Evolutionary conservation across 1,139 yeast genomes (phyloP).

Genomic region (Taphrina sp.): DNA sequence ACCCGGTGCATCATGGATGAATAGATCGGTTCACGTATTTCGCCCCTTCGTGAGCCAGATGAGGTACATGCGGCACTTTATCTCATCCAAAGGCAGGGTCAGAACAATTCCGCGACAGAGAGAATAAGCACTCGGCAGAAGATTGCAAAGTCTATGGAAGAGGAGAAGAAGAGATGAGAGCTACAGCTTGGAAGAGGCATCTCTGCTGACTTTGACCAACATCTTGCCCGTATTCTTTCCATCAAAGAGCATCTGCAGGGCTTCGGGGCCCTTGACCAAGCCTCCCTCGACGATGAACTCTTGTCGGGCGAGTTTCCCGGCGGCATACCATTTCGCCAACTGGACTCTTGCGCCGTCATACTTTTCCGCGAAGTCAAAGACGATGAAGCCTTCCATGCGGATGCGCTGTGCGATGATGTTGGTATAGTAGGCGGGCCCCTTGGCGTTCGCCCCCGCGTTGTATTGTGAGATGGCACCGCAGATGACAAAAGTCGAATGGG

Average conservation of each 20-base stretch:
- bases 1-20: too few species aligned
- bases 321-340: slow-evolving; percentile 31
- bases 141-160: too few species aligned
- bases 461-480: slow-evolving; percentile 66
- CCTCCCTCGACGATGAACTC: slow-evolving; percentile 33
- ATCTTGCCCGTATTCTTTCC: slow-evolving; percentile 35
- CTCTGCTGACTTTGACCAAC: slow-evolving; percentile 24
- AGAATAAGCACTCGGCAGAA: too few species aligned
- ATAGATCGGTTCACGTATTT: too few species aligned
- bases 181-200: too few species aligned
- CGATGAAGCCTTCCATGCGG: slow-evolving; percentile 34
- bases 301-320: slow-evolving; percentile 32
- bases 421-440: slow-evolving; percentile 28
- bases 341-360: slow-evolving; percentile 28
- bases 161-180: too few species aligned
- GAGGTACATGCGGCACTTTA: too few species aligned
- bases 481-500: slow-evolving; percentile 53
- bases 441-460: slow-evolving; percentile 45
- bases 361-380: slow-evolving; percentile 30
- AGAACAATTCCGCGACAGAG: too few species aligned
- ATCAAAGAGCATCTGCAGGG: slow-evolving; percentile 33
- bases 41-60: too few species aligned
- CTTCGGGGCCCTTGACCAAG: slow-evolving; percentile 31
- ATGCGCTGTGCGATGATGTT: slow-evolving; percentile 27
- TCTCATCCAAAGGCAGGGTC: too few species aligned